These are phyloP conservation scores for Lepidium sativum DNA, from an alignment of 345 rosid genomes.

Conservation along the genomic window DNA sequence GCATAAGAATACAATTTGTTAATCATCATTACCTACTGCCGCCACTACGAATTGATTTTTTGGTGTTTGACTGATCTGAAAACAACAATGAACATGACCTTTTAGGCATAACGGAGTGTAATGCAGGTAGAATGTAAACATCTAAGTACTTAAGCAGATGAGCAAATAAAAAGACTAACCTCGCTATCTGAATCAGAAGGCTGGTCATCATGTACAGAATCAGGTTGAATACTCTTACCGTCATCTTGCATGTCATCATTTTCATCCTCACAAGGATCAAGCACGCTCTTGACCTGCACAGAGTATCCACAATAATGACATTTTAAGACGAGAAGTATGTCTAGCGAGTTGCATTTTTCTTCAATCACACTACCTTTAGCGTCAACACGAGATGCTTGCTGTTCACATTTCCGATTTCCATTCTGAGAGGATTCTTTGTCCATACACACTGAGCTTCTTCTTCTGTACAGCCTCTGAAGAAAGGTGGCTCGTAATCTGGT, in stretches of 20 bases:
- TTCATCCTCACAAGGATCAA: constrained; percentile 96
- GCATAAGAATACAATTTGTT: background rate
- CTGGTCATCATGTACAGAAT: constrained; percentile 48
- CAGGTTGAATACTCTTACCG: constrained; percentile 55
- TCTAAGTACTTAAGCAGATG: background rate
- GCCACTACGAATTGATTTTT: constrained; percentile 52
- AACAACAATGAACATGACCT: constrained; percentile 10
- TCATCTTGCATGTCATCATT: constrained; percentile 64
- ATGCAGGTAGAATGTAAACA: background rate
- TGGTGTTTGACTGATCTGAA: constrained; percentile 58
- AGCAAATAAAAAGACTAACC: constrained; percentile 36
- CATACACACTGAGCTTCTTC: constrained; percentile 77
- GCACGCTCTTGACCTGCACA: constrained; percentile 88
- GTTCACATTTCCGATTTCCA: constrained; percentile 96
- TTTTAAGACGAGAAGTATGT: background rate
- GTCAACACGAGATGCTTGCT: constrained; percentile 90
- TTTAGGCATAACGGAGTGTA: background rate
- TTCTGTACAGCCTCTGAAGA: constrained; percentile 76
- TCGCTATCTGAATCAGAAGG: constrained; percentile 77
- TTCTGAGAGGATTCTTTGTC: constrained; percentile 80
- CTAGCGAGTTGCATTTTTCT: background rate
- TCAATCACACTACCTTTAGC: constrained; percentile 49
- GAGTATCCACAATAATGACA: background rate
- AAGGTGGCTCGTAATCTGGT: constrained; percentile 89
- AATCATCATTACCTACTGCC: constrained; percentile 50